Conservation (phyloP, 169 alveolate species). For the Plasmodium adleri region DNA sequence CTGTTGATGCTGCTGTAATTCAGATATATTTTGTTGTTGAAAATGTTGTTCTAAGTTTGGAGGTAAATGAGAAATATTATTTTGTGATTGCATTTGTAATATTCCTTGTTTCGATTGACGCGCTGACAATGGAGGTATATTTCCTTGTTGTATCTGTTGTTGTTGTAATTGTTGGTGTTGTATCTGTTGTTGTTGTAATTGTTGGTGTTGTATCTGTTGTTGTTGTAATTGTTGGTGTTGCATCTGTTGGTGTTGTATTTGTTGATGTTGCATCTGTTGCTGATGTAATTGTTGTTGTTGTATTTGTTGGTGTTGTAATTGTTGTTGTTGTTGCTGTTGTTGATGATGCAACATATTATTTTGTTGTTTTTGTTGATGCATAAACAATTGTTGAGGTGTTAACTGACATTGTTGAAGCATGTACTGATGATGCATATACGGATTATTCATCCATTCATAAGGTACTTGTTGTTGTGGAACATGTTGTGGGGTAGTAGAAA, state of each 20-base stretch:
- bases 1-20: neutral
- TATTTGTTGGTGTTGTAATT: conserved; percentile 19
- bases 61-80: conserved; percentile 30
- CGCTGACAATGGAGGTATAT: conserved; percentile 16
- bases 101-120: conserved; percentile 11
- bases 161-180: conserved; percentile 8
- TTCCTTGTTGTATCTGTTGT: conserved; percentile 21
- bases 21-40: neutral
- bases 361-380: conserved; percentile 33
- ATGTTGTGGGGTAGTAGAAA: conserved; percentile 23
- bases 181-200: conserved; percentile 7
- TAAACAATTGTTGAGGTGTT: conserved; percentile 54
- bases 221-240: neutral
- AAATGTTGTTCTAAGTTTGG: conserved; percentile 4
- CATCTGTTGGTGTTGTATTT: neutral
- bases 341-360: conserved; percentile 4
- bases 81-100: conserved; percentile 3
- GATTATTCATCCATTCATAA: conserved; percentile 53
- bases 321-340: conserved; percentile 6
- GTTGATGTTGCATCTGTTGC: conserved; percentile 17
- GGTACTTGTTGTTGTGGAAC: conserved; percentile 33
- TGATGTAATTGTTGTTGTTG: conserved; percentile 23
- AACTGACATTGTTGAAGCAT: conserved; percentile 56
- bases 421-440: conserved; percentile 69
- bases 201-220: conserved; percentile 12